Percentiles rank a stretch among this genome's conserved stretches.
Evolutionary conservation across 129 eudicot genomes (phyloP).

Genomic region (Tagetes patula): DNA sequence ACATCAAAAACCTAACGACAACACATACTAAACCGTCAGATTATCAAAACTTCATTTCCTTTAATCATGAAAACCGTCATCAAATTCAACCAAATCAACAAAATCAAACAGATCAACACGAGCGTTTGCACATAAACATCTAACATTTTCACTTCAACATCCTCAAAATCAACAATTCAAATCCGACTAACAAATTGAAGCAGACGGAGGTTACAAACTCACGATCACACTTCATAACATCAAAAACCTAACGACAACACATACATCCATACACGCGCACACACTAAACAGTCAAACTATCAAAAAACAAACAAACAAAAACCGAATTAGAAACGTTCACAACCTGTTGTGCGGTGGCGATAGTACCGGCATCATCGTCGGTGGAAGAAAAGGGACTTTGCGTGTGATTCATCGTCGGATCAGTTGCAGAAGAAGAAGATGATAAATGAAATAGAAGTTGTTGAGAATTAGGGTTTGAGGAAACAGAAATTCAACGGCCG

Average conservation of each 20-base stretch:
- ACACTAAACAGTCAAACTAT: background rate
- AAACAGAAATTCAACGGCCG: slow-evolving; percentile 19
- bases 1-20: slow-evolving; percentile 5
- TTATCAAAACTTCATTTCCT: background rate
- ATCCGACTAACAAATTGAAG: background rate
- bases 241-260: slow-evolving; percentile 5
- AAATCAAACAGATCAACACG: slow-evolving; percentile 1
- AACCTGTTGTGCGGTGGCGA: slow-evolving; percentile 68
- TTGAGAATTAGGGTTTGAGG: slow-evolving; percentile 41
- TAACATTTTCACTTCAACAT: background rate
- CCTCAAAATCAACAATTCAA: background rate
- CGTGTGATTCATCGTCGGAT: slow-evolving; percentile 51
- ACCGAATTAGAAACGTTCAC: background rate
- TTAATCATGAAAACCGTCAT: background rate
- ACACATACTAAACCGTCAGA: background rate
- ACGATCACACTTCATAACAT: slow-evolving; percentile 13
- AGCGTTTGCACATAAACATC: slow-evolving; percentile 1
- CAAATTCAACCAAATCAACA: background rate
- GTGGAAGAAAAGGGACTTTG: slow-evolving; percentile 50
- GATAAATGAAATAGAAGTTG: slow-evolving; percentile 15
- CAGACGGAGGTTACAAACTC: background rate
- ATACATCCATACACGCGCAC: background rate
- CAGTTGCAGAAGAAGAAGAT: slow-evolving; percentile 4
- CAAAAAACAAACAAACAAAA: background rate
- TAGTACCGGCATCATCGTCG: slow-evolving; percentile 51